phyloP scores from a whole-genome alignment of 2,329 filamentous ascomycete species.

The Botrytis fabae region DNA sequence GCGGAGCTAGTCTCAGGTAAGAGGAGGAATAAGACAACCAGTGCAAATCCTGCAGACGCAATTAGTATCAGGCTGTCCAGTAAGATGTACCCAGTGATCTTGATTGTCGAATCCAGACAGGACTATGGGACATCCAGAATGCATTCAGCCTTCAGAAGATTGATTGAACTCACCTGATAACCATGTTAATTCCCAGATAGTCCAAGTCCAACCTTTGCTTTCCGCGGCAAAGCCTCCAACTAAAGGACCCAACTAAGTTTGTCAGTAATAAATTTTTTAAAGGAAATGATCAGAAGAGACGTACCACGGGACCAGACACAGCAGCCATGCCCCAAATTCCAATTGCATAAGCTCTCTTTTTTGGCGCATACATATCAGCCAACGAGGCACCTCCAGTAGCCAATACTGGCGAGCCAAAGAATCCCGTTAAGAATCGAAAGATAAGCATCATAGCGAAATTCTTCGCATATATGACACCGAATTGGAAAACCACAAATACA shows the following conservation, averaged over 20 bases:
- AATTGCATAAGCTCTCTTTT: conserved; percentile 58
- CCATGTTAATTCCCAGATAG: conserved; percentile 59
- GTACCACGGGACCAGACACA: conserved; percentile 47
- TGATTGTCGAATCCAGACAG: background rate
- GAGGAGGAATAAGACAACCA: conserved; percentile 58
- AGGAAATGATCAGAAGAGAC: background rate
- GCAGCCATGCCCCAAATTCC: conserved; percentile 56
- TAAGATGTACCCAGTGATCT: background rate
- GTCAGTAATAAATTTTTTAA: background rate
- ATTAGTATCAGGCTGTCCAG: background rate
- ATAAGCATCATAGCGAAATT: conserved; percentile 56
- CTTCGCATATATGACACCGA: conserved; percentile 48
- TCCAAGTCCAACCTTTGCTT: conserved; percentile 61
- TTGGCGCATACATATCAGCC: conserved; percentile 50
- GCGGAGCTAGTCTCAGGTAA: conserved; percentile 62
- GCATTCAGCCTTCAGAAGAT: background rate
- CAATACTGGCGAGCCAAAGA: conserved; percentile 62
- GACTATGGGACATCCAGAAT: background rate
- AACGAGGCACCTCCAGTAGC: conserved; percentile 57
- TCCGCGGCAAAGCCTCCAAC: conserved; percentile 60
- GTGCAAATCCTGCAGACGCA: conserved; percentile 44
- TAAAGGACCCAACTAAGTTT: conserved; percentile 52
- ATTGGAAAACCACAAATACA: conserved; percentile 60
- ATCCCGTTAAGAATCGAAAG: conserved; percentile 62
- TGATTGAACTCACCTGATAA: conserved; percentile 44